Evolutionary conservation across 768 basidiomycete genomes (phyloP).

Genomic region (Rhizopogon salebrosus): DNA sequence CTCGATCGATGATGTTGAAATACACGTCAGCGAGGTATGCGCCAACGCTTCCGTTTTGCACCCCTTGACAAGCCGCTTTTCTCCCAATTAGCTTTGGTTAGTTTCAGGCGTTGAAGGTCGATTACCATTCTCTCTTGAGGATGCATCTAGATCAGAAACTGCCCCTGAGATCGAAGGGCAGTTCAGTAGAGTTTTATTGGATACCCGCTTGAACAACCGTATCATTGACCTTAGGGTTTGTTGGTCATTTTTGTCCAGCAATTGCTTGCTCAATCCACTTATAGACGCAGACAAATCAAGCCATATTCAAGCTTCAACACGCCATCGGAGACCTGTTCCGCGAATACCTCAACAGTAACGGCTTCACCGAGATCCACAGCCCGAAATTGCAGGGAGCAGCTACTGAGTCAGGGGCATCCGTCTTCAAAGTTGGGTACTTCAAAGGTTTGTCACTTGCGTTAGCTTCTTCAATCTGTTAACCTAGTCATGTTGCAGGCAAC

Average conservation of each 20-base stretch:
- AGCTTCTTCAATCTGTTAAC: background rate
- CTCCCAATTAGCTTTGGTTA: conserved; percentile 59
- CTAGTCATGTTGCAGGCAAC: conserved; percentile 44
- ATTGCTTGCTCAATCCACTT: conserved; percentile 5
- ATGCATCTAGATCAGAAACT: conserved; percentile 80
- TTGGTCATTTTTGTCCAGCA: background rate
- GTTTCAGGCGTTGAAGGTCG: conserved; percentile 73
- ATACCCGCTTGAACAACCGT: conserved; percentile 92
- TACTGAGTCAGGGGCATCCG: conserved; percentile 93
- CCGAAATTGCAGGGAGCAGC: conserved; percentile 97
- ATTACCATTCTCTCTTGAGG: conserved; percentile 89
- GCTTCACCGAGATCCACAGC: conserved; percentile 94
- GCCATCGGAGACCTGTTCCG: conserved; percentile 89
- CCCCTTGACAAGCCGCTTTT: background rate
- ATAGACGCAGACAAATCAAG: conserved; percentile 92
- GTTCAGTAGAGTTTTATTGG: conserved; percentile 78
- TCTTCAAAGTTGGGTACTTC: conserved; percentile 98
- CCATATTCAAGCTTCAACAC: conserved; percentile 88
- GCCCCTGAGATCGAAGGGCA: conserved; percentile 60
- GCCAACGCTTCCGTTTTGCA: background rate
- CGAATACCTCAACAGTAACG: conserved; percentile 62
- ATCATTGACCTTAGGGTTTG: conserved; percentile 88
- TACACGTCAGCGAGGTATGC: conserved; percentile 75
- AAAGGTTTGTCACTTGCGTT: conserved; percentile 49
- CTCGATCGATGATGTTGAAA: conserved; percentile 80